Evolutionary conservation across 352 stramenopile species (phyloP).

Genomic region (Pythium aphanidermatum): DNA sequence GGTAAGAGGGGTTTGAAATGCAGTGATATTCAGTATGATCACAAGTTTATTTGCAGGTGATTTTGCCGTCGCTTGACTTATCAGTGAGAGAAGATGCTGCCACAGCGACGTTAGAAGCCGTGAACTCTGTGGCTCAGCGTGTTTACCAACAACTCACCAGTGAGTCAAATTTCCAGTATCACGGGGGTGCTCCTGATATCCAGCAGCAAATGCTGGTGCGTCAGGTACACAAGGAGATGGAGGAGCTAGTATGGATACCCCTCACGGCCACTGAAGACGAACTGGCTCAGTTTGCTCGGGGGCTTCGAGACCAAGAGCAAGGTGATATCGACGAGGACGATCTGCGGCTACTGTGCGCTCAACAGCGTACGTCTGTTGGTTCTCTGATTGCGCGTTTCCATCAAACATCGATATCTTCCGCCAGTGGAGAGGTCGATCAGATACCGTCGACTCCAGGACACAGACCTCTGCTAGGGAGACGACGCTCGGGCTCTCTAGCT

Average conservation of each 20-base stretch:
- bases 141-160: not conserved
- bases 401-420: not conserved
- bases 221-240: slow-evolving; percentile 3
- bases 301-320: slow-evolving; percentile 12
- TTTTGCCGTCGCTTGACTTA: no score
- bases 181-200: not conserved
- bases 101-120: no score
- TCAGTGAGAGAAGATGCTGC: no score
- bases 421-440: no score
- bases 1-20: no score
- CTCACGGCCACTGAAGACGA: not conserved
- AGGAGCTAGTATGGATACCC: slow-evolving; percentile 4
- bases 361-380: slow-evolving; percentile 1
- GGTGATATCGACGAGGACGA: slow-evolving; percentile 15
- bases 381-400: not conserved
- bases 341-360: slow-evolving; percentile 6
- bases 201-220: slow-evolving; percentile 2
- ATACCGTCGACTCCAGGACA: no score
- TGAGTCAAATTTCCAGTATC: not conserved
- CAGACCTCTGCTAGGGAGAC: no score
- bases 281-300: slow-evolving; percentile 5
- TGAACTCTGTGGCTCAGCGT: not conserved
- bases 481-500: no score
- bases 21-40: no score
- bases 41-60: no score